A percentile compares a stretch with the other conserved stretches of the same genome.
Evolutionary conservation across 164 flowering plant species (phyloP).

Genomic region (Magnolia sinica): DNA sequence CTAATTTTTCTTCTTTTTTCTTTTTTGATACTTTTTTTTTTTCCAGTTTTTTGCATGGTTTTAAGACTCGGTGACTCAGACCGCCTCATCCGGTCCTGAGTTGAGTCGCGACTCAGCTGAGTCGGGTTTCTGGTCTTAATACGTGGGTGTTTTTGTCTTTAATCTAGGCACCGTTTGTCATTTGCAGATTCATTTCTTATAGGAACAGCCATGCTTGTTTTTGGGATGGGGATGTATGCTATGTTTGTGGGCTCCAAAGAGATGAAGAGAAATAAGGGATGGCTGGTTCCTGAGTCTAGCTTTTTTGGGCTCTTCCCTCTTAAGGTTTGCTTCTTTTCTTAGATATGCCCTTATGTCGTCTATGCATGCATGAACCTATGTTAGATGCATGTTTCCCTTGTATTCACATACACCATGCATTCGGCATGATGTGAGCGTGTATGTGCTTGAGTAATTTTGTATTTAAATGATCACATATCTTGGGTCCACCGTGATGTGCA

Average conservation of each 20-base stretch:
- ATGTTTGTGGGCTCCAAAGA: slow-evolving; percentile 55
- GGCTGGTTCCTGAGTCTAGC: slow-evolving; percentile 38
- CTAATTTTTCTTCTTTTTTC: neutral
- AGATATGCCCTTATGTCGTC: too few species aligned
- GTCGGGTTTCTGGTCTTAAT: neutral
- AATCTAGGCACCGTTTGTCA: neutral
- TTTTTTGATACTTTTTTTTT: neutral
- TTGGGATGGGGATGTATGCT: slow-evolving; percentile 58
- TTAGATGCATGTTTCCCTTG: too few species aligned
- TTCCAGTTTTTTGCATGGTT: neutral
- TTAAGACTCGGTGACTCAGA: neutral
- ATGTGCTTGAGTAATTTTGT: too few species aligned
- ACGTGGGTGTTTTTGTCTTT: neutral
- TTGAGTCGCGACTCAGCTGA: neutral
- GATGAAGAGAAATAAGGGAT: slow-evolving; percentile 20
- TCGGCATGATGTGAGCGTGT: too few species aligned
- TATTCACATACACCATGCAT: too few species aligned
- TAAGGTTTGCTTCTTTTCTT: slow-evolving; percentile 29
- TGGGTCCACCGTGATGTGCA: too few species aligned
- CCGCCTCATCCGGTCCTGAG: too few species aligned
- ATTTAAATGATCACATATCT: too few species aligned
- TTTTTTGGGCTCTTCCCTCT: slow-evolving; percentile 52
- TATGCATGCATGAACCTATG: too few species aligned
- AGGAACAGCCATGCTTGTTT: slow-evolving; percentile 74
- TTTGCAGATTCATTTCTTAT: slow-evolving; percentile 72